These are phyloP conservation scores for Avena atlantica DNA, from an alignment of 176 grass and related monocot genomes.

Conservation along the genomic window DNA sequence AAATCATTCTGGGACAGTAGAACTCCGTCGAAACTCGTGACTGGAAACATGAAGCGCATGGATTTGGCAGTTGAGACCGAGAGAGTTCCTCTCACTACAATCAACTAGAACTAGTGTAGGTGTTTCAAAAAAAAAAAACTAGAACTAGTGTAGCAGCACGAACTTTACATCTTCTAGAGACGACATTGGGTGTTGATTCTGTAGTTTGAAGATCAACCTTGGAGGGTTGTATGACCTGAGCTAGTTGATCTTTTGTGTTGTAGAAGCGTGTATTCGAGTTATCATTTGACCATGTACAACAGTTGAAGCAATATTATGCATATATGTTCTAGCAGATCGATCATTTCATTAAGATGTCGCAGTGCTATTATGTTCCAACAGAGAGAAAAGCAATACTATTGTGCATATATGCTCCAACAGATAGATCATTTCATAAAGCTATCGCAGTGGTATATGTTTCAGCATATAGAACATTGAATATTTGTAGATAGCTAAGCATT, in stretches of 20 bases:
- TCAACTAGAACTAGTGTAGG: constrained; percentile 51
- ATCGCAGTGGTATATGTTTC: too few relatives aligned
- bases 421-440: too few relatives aligned
- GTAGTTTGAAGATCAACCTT: constrained; percentile 29
- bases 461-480: too few relatives aligned
- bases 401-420: too few relatives aligned
- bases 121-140: too few relatives aligned
- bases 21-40: constrained; percentile 41
- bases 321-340: background rate
- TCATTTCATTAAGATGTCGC: background rate
- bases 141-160: constrained; percentile 20
- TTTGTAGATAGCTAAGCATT: too few relatives aligned
- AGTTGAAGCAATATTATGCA: background rate
- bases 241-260: constrained; percentile 15
- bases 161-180: constrained; percentile 25
- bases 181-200: background rate
- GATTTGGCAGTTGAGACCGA: constrained; percentile 41
- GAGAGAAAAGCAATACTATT: too few relatives aligned
- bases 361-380: too few relatives aligned
- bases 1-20: constrained; percentile 65
- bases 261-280: background rate
- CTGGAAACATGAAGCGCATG: constrained; percentile 56
- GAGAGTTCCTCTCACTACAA: constrained; percentile 66
- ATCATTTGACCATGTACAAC: background rate
- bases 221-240: constrained; percentile 8